phyloP scores from a whole-genome alignment of 164 flowering plant species.

The Berberis thunbergii region DNA sequence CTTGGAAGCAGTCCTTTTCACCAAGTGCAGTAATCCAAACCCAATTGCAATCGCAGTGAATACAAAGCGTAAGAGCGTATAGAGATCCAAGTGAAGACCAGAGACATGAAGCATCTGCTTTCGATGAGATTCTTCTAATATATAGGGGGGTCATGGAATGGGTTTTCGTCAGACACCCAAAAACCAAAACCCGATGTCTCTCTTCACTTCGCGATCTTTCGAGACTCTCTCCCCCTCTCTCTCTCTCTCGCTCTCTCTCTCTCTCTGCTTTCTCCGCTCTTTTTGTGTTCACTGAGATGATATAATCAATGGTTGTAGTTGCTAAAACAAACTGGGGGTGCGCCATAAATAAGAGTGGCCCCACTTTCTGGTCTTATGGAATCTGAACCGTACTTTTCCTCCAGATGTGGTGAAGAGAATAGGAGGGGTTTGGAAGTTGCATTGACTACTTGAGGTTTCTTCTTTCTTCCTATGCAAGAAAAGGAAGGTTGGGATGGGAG shows the following conservation, averaged over 20 bases:
- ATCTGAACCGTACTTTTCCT: too few relatives aligned
- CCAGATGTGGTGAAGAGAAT: too few relatives aligned
- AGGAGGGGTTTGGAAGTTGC: too few relatives aligned
- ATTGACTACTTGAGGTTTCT: too few relatives aligned
- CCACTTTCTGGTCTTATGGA: too few relatives aligned
- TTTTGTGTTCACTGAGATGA: neutral
- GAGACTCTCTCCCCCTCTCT: conserved; percentile 4
- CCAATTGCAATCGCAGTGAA: conserved; percentile 29
- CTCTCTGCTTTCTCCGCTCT: neutral
- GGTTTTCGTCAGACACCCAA: conserved; percentile 25
- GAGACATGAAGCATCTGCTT: conserved; percentile 21
- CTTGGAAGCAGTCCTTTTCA: conserved; percentile 58
- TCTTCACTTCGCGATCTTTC: neutral
- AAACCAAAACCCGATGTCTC: conserved; percentile 1
- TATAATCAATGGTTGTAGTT: neutral
- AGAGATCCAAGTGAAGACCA: conserved; percentile 44
- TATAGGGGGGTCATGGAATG: too few relatives aligned
- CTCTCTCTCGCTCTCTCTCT: too few relatives aligned
- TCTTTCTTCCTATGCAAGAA: too few relatives aligned
- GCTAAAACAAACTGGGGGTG: too few relatives aligned
- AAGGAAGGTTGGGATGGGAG: too few relatives aligned
- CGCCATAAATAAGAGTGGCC: too few relatives aligned
- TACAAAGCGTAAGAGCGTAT: conserved; percentile 39
- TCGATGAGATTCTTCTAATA: too few relatives aligned
- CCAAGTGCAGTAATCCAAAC: conserved; percentile 40